phyloP scores from a whole-genome alignment of 345 rosid genomes.

The Lenwebbia sp. region DNA sequence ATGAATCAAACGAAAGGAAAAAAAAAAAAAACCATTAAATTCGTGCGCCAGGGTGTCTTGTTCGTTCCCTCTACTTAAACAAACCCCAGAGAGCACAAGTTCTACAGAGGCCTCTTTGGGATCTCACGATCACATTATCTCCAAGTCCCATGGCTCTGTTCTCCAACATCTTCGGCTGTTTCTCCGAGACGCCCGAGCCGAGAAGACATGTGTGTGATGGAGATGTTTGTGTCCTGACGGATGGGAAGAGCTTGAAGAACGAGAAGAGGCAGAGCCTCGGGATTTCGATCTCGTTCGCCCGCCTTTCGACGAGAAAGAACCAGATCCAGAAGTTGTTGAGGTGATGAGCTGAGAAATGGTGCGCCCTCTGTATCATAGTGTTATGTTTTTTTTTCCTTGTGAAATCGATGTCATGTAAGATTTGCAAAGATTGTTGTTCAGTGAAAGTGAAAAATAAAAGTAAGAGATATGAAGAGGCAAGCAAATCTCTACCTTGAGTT shows the following conservation, averaged over 20 bases:
- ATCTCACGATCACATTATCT: background rate
- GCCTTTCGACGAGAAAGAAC: background rate
- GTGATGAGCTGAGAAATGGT: background rate
- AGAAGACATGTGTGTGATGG: conserved; percentile 23
- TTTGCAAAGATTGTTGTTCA: background rate
- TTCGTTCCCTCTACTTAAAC: background rate
- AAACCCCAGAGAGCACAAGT: too few species aligned
- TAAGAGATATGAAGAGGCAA: background rate
- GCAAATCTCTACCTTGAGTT: background rate
- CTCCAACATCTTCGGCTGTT: conserved; percentile 26
- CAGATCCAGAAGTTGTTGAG: background rate
- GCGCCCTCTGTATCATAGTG: background rate
- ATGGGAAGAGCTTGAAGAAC: background rate
- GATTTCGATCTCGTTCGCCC: background rate
- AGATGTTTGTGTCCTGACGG: conserved; percentile 22
- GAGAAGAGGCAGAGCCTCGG: conserved; percentile 1
- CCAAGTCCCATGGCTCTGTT: conserved; percentile 16
- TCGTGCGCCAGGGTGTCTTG: background rate
- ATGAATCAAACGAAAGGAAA: background rate
- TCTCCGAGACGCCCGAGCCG: conserved; percentile 8
- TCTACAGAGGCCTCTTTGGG: background rate
- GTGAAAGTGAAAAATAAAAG: background rate
- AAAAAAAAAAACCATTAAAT: background rate
- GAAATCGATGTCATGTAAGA: background rate
- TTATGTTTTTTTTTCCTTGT: background rate